A percentile compares a stretch with the other conserved stretches of the same genome.
phyloP scores from a whole-genome alignment of 2,329 filamentous ascomycete genomes.

The Epichloe aotearoae region DNA sequence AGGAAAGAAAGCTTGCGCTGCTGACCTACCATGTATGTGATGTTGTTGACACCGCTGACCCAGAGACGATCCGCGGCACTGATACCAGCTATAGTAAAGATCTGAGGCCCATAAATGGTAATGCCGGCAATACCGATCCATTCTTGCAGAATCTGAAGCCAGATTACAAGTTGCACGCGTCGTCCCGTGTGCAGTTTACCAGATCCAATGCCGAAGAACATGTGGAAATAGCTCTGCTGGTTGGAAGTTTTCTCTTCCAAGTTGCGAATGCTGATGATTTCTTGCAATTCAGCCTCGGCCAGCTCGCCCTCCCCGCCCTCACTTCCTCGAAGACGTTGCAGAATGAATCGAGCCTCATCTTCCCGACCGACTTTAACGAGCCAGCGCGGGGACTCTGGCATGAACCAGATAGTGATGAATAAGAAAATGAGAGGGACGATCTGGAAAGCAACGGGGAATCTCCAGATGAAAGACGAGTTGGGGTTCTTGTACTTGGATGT shows the following conservation, averaged over 20 bases:
- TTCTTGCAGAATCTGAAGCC: conserved; percentile 59
- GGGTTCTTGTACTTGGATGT: conserved; percentile 47
- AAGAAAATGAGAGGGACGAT: conserved; percentile 49
- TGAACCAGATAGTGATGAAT: conserved; percentile 45
- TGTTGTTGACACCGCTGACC: conserved; percentile 44
- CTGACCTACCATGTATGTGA: conserved; percentile 31
- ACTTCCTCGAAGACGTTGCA: conserved; percentile 49
- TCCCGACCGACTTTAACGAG: conserved; percentile 52
- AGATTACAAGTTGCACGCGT: conserved; percentile 56
- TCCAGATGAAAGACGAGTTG: conserved; percentile 46
- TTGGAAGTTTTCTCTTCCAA: conserved; percentile 48
- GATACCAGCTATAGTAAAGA: conserved; percentile 57
- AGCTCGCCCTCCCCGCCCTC: conserved; percentile 35
- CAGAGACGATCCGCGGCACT: conserved; percentile 46
- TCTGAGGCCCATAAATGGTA: conserved; percentile 43
- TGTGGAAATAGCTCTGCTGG: conserved; percentile 46
- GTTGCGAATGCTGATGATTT: conserved; percentile 50
- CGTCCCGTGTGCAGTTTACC: conserved; percentile 53
- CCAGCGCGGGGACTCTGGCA: conserved; percentile 58
- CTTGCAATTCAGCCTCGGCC: conserved; percentile 51
- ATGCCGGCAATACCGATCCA: conserved; percentile 60
- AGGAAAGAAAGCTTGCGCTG: not conserved
- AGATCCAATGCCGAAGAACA: conserved; percentile 54
- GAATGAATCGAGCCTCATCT: conserved; percentile 53
- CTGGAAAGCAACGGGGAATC: conserved; percentile 59